phyloP scores from a whole-genome alignment of 257 asterid species.

The Capsicum pubescens region DNA sequence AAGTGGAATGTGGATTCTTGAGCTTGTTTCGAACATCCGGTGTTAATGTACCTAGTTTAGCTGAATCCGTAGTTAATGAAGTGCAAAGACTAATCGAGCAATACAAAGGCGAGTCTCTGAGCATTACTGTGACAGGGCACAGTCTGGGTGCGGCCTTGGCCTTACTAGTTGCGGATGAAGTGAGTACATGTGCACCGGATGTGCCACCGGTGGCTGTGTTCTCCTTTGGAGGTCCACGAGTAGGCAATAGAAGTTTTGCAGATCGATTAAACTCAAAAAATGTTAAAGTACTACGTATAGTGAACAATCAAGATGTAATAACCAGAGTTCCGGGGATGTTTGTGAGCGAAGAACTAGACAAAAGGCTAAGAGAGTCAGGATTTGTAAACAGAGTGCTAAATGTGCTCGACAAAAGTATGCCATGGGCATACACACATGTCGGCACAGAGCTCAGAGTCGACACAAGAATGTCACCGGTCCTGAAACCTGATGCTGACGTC shows the following conservation, averaged over 20 bases:
- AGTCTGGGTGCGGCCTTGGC: constrained; percentile 96
- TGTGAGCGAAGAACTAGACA: constrained; percentile 70
- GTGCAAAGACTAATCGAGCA: constrained; percentile 60
- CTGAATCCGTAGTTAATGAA: constrained; percentile 71
- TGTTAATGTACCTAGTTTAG: constrained; percentile 70
- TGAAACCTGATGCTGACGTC: constrained; percentile 72
- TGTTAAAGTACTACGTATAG: constrained; percentile 71
- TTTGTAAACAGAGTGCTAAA: constrained; percentile 43
- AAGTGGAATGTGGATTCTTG: constrained; percentile 76
- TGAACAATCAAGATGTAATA: constrained; percentile 74
- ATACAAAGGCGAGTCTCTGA: constrained; percentile 74
- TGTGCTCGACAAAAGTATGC: constrained; percentile 62
- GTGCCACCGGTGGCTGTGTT: constrained; percentile 74
- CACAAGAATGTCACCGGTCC: constrained; percentile 76
- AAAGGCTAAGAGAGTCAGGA: constrained; percentile 49
- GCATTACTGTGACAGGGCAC: constrained; percentile 89
- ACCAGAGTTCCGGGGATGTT: constrained; percentile 91
- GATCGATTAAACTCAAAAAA: constrained; percentile 45
- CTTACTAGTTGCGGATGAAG: constrained; percentile 65
- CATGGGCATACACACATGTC: constrained; percentile 90
- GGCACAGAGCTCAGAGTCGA: constrained; percentile 75
- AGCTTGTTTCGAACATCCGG: constrained; percentile 71
- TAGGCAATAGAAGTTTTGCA: constrained; percentile 72
- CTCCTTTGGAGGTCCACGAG: constrained; percentile 94
- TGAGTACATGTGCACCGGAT: constrained; percentile 54